A percentile compares a stretch with the other conserved stretches of the same genome.
These are phyloP conservation scores for Rhodocollybia butyracea DNA, from an alignment of 768 basidiomycete genomes.

Conservation along the genomic window DNA sequence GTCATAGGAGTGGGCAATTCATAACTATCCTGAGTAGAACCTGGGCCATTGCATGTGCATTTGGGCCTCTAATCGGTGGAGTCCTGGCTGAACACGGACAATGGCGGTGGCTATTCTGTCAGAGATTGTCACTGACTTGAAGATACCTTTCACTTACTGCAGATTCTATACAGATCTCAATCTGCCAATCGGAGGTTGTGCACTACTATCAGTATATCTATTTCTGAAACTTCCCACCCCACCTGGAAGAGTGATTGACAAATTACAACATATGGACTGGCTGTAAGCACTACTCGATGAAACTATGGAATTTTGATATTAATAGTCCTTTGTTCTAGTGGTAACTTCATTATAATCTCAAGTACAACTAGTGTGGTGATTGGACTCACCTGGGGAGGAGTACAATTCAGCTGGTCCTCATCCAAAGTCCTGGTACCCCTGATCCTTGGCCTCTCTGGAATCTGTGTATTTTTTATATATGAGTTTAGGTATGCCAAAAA, in stretches of 20 bases:
- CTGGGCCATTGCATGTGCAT: conserved; percentile 29
- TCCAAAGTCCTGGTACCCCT: conserved; percentile 19
- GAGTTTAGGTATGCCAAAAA: neutral
- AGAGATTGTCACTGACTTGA: too few relatives aligned
- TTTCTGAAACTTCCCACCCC: conserved; percentile 33
- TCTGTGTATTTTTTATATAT: neutral
- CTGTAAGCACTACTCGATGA: conserved; percentile 23
- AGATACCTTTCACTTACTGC: too few relatives aligned
- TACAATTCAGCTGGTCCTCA: conserved; percentile 37
- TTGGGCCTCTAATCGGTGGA: conserved; percentile 34
- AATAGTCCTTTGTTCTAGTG: conserved; percentile 18
- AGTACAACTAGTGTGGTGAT: conserved; percentile 25
- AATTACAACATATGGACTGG: conserved; percentile 35
- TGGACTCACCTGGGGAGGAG: conserved; percentile 41
- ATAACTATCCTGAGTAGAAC: conserved; percentile 13
- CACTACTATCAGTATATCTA: conserved; percentile 21
- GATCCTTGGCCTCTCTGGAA: neutral
- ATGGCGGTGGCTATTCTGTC: conserved; percentile 43
- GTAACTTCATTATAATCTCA: conserved; percentile 29
- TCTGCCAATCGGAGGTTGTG: conserved; percentile 29
- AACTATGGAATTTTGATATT: neutral
- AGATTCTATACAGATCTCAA: conserved; percentile 30
- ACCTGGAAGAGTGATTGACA: conserved; percentile 24
- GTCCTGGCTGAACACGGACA: conserved; percentile 24
- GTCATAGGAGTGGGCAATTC: neutral